These are phyloP conservation scores for Microcyclosporella mali DNA, from an alignment of 2,329 filamentous ascomycete genomes.

Conservation along the genomic window DNA sequence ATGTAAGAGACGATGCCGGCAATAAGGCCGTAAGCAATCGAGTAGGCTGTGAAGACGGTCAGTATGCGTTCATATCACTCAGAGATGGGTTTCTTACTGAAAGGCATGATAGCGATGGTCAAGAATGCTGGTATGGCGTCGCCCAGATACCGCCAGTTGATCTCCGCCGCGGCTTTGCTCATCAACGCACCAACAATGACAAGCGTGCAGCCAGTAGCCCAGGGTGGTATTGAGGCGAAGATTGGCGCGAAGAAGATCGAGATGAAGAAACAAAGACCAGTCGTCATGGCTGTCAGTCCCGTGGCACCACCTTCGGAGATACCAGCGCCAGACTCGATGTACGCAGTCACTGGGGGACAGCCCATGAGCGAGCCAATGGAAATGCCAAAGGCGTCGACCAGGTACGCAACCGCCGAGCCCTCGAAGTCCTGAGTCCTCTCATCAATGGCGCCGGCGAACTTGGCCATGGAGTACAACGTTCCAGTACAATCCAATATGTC, in stretches of 20 bases:
- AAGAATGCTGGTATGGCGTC: constrained; percentile 81
- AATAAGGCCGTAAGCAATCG: constrained; percentile 80
- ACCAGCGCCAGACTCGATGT: constrained; percentile 79
- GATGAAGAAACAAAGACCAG: constrained; percentile 79
- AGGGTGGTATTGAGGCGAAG: constrained; percentile 81
- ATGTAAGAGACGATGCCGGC: constrained; percentile 72
- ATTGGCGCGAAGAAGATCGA: constrained; percentile 85
- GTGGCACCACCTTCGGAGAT: constrained; percentile 84
- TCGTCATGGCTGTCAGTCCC: constrained; percentile 72
- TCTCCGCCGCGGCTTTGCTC: constrained; percentile 68
- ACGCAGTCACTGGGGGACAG: constrained; percentile 74
- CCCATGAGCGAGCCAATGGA: constrained; percentile 75
- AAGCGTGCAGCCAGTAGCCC: constrained; percentile 84
- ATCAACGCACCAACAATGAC: constrained; percentile 85
- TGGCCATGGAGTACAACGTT: constrained; percentile 84
- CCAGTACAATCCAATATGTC: constrained; percentile 84
- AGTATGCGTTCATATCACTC: too few relatives aligned
- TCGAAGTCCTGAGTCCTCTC: constrained; percentile 82
- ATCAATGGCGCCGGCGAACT: constrained; percentile 73
- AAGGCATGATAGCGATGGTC: constrained; percentile 79
- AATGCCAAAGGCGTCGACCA: constrained; percentile 75
- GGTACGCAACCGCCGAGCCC: constrained; percentile 74
- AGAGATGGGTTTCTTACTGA: constrained; percentile 40
- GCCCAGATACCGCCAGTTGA: constrained; percentile 84
- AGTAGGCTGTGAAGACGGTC: constrained; percentile 50